Evolutionary conservation across 345 rosid species (phyloP).

Genomic region (Aurinia saxatilis): DNA sequence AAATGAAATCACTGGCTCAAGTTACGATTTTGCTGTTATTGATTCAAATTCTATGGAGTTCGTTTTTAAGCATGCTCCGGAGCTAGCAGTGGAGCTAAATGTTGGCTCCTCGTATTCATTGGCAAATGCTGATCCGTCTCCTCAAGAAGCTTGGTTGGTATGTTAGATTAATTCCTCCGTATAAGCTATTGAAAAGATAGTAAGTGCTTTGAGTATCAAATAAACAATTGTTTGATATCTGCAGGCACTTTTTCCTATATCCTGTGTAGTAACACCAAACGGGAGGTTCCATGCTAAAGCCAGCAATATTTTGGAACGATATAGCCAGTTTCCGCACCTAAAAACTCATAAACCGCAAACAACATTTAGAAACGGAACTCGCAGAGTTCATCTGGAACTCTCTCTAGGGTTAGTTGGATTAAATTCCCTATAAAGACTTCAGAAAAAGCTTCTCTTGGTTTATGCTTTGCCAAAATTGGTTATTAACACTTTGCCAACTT

Average conservation of each 20-base stretch:
- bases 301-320: slow-evolving; percentile 42
- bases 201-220: not conserved
- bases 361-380: slow-evolving; percentile 36
- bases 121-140: slow-evolving; percentile 40
- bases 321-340: slow-evolving; percentile 52
- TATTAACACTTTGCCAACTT: not conserved
- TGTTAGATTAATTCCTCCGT: not conserved
- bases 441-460: not conserved
- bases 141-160: slow-evolving; percentile 65
- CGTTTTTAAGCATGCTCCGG: slow-evolving; percentile 67
- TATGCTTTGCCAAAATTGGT: not conserved
- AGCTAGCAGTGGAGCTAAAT: slow-evolving; percentile 52
- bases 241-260: slow-evolving; percentile 76
- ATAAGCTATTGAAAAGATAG: not conserved
- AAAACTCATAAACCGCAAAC: slow-evolving; percentile 37
- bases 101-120: slow-evolving; percentile 45
- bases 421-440: not conserved
- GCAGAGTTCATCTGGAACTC: slow-evolving; percentile 85
- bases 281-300: slow-evolving; percentile 69
- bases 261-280: slow-evolving; percentile 56
- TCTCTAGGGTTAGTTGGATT: slow-evolving; percentile 69
- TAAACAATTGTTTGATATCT: not conserved
- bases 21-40: slow-evolving; percentile 62
- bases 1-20: slow-evolving; percentile 49
- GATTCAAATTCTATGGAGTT: slow-evolving; percentile 79